Evolutionary conservation across 371 early-diverging fungal species (phyloP), one percentile per base, ranked within the genome.

Genomic region (Neoconidiobolus thromboides): DNA sequence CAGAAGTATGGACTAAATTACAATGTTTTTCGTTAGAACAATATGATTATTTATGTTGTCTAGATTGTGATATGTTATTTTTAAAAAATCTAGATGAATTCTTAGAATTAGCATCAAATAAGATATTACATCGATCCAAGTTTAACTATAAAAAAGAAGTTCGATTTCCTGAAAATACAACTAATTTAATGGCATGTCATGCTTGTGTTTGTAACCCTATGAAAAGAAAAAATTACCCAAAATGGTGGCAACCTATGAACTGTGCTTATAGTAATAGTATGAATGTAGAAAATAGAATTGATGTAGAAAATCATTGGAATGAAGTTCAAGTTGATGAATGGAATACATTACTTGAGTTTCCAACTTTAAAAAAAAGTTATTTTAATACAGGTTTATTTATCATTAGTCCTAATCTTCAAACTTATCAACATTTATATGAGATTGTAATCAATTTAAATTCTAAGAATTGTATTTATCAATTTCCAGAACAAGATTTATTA

Each of bases 131-230:
- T 54, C 9, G 40, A 6, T 12, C 51, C 6, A 12, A 12, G 15
- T 12, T 46, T 46, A 9, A 6, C 46, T 46, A 9, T 9, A 49
- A 49, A 4, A 3, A 12, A 10, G 5, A 49, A 3, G 14, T 14
- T 14, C 4, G 1, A 6, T 26, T 7, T n/a, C 12, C 2, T 10
- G 46, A n/a, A n/a, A 43, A 14, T n/a, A 38, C 6, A 37, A 26
- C 43, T 3, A 10, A 55, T 5, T 6, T 55, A 44, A 4, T 55
- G 43, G 56, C 56, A 26, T 6, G 10, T 6, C 56, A 55, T 55
- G 39, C 56, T 43, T 55, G 56, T 43, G 56, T 55, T 15, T 55
- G 56, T 26, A 55, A 55, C 15, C 41, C 43, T 38, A n/a, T 43
- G 5, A 55, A 55, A 15, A 55, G 43, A 5, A 3, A 10, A 43